Evolutionary conservation across 225 moss, liverwort and hornwort species (phyloP).

Genomic region (Marchantia paleacea): DNA sequence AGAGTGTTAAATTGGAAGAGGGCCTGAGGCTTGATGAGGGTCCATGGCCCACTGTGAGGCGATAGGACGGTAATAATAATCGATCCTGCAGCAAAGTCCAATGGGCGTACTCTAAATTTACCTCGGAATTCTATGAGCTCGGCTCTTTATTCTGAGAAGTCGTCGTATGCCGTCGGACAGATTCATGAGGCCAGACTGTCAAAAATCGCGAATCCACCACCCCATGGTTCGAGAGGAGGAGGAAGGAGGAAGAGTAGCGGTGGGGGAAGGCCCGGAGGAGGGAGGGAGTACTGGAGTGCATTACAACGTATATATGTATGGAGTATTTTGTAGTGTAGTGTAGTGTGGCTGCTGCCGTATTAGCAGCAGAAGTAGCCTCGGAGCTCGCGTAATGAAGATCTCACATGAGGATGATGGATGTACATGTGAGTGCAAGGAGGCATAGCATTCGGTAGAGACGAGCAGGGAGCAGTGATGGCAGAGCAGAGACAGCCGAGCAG

Average conservation of each 20-base stretch:
- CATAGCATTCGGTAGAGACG: neutral
- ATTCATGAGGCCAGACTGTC: conserved; percentile 12
- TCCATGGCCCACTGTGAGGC: neutral
- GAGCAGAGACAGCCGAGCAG: conserved; percentile 26
- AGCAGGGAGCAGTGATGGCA: conserved; percentile 8
- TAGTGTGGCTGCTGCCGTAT: neutral
- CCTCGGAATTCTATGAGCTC: neutral
- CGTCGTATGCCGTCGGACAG: conserved; percentile 9
- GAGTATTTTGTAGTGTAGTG: neutral
- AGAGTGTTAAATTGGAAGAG: neutral
- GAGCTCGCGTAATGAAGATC: neutral
- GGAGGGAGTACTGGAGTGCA: neutral
- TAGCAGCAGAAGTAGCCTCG: neutral
- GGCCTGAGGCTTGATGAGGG: neutral
- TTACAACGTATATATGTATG: neutral
- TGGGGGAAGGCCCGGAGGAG: too few species aligned
- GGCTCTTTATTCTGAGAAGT: neutral
- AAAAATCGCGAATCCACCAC: neutral
- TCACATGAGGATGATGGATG: neutral
- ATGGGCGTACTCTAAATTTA: neutral
- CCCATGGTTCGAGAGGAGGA: neutral
- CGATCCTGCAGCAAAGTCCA: neutral
- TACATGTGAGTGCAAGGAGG: neutral
- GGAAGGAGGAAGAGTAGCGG: neutral
- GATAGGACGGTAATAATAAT: neutral